Evolutionary conservation across 2,329 filamentous ascomycete genomes (phyloP).

Genomic region (Clarireedia homoeocarpa): DNA sequence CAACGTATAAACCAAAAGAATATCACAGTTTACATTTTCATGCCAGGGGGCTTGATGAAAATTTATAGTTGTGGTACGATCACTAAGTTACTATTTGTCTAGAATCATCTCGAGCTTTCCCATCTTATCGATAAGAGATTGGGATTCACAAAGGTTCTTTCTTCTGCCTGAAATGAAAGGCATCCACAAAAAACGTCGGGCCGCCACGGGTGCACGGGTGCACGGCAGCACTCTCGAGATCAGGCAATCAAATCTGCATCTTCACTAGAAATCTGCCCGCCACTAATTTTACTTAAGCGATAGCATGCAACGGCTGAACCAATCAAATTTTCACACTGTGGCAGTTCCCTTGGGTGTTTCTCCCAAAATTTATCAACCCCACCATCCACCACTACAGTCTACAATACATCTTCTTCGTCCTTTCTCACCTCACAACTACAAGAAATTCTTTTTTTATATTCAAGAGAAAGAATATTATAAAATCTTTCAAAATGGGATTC

Average conservation of each 20-base stretch:
- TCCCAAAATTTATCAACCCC: slow-evolving; percentile 9
- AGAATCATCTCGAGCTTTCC: slow-evolving; percentile 10
- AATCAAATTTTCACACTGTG: slow-evolving; percentile 8
- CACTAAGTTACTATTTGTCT: background rate
- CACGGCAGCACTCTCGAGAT: background rate
- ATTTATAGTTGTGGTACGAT: background rate
- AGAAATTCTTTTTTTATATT: background rate
- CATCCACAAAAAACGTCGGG: background rate
- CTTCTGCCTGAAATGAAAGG: slow-evolving; percentile 1
- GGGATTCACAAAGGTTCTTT: background rate
- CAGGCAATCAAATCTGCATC: background rate
- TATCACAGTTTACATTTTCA: background rate
- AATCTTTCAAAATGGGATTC: slow-evolving; percentile 52
- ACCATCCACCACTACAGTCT: slow-evolving; percentile 3
- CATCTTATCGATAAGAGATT: background rate
- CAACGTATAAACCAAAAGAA: background rate
- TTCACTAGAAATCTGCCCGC: background rate
- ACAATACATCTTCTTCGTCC: slow-evolving; percentile 5
- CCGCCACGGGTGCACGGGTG: no score
- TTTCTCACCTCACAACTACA: background rate
- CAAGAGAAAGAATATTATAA: slow-evolving; percentile 7
- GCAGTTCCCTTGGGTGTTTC: slow-evolving; percentile 1
- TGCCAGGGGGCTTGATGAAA: background rate
- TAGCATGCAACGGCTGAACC: background rate
- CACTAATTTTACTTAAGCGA: slow-evolving; percentile 6